Conservation (phyloP, 805 yeast species). For the Candida dajiaensis region DNA sequence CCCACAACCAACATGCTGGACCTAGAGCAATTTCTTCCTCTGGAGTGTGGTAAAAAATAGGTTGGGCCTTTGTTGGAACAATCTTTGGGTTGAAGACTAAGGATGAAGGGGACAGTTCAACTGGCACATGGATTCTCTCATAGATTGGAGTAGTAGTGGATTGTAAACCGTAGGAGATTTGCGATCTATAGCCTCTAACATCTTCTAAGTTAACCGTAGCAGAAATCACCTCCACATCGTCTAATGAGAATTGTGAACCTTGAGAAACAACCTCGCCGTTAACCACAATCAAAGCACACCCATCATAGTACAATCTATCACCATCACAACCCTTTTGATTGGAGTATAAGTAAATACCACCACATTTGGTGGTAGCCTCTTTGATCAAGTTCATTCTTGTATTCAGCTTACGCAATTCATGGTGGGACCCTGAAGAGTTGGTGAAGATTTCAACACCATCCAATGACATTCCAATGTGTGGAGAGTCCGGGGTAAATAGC, state of each 20-base stretch:
- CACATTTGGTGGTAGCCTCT: constrained; percentile 93
- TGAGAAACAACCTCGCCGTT: constrained; percentile 92
- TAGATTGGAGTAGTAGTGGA: constrained; percentile 25
- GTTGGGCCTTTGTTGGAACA: constrained; percentile 47
- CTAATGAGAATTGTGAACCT: constrained; percentile 82
- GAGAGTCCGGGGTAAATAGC: constrained; percentile 91
- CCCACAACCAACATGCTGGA: constrained; percentile 99
- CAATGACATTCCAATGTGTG: constrained; percentile 84
- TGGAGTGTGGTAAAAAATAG: constrained; percentile 65
- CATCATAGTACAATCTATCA: constrained; percentile 93
- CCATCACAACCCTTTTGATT: constrained; percentile 99
- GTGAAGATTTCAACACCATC: constrained; percentile 98
- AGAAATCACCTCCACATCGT: constrained; percentile 91
- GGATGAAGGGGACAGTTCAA: constrained; percentile 59
- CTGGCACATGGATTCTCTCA: constrained; percentile 53
- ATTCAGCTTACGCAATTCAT: constrained; percentile 85
- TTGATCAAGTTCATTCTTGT: constrained; percentile 78
- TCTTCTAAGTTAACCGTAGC: constrained; percentile 94
- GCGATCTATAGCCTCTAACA: constrained; percentile 74
- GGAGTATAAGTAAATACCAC: constrained; percentile 90
- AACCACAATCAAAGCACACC: constrained; percentile 90
- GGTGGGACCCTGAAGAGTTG: constrained; percentile 97
- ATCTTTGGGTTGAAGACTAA: constrained; percentile 56
- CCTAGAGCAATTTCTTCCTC: constrained; percentile 97
- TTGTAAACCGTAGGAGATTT: constrained; percentile 47